These are phyloP conservation scores for Colletotrichum melonis DNA, from an alignment of 2,329 filamentous ascomycete species.

Conservation along the genomic window DNA sequence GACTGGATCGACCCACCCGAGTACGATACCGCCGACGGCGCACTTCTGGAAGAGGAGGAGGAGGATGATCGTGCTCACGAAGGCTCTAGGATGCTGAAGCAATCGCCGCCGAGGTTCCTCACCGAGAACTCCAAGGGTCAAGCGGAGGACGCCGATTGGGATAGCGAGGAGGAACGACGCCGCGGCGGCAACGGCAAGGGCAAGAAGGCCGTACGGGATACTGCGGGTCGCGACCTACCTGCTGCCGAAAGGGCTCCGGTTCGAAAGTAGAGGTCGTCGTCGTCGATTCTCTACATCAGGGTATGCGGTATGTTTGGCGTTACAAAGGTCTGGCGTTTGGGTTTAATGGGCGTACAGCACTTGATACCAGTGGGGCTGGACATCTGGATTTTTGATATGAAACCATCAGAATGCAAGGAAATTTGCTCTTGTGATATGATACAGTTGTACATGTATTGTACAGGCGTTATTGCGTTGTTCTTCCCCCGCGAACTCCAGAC, in stretches of 20 bases:
- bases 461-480: constrained; percentile 37
- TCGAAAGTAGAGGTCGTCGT: not conserved
- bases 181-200: constrained; percentile 55
- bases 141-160: constrained; percentile 51
- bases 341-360: constrained; percentile 26
- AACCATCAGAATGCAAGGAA: constrained; percentile 27
- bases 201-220: constrained; percentile 59
- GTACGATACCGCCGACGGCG: constrained; percentile 77
- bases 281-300: not conserved
- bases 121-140: constrained; percentile 40
- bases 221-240: constrained; percentile 62
- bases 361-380: constrained; percentile 34
- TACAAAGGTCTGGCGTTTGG: constrained; percentile 7
- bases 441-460: constrained; percentile 51
- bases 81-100: constrained; percentile 68
- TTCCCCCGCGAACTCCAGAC: not conserved
- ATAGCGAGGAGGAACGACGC: constrained; percentile 58
- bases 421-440: constrained; percentile 41
- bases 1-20: constrained; percentile 87
- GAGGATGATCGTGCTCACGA: constrained; percentile 63
- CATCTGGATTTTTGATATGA: constrained; percentile 19
- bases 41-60: constrained; percentile 69
- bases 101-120: constrained; percentile 41
- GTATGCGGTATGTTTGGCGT: constrained; percentile 21
- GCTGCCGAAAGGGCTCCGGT: constrained; percentile 63